These are phyloP conservation scores for Loxodes magnus DNA, from an alignment of 73 alveolate species.

Conservation along the genomic window DNA sequence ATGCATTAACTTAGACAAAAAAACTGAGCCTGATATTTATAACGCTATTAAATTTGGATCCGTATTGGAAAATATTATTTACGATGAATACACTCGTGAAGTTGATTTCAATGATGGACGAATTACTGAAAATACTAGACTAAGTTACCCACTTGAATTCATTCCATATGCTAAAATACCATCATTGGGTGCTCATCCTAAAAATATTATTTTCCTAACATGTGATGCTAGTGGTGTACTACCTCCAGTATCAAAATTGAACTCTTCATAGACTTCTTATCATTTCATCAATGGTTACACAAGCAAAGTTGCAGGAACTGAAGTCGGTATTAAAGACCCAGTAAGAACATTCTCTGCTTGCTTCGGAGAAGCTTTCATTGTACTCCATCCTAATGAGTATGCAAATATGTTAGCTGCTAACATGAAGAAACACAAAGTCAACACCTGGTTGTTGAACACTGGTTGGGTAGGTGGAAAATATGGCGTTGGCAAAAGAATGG, in stretches of 20 bases:
- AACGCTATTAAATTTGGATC: constrained; percentile 81
- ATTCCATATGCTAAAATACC: constrained; percentile 90
- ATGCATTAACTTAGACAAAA: constrained; percentile 47
- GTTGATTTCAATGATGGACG: constrained; percentile 71
- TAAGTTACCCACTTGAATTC: constrained; percentile 80
- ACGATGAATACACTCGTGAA: constrained; percentile 38
- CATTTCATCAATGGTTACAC: constrained; percentile 96
- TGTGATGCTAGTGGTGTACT: constrained; percentile 95
- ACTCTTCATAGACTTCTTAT: constrained; percentile 77
- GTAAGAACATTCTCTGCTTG: constrained; percentile 93
- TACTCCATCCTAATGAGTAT: constrained; percentile 81
- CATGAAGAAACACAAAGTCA: constrained; percentile 64
- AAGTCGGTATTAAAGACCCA: constrained; percentile 86
- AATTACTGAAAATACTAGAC: constrained; percentile 55
- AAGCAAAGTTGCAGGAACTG: constrained; percentile 93
- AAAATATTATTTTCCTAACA: constrained; percentile 81
- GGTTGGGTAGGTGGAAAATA: constrained; percentile 96
- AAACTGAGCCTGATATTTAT: constrained; percentile 91
- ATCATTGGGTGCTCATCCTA: constrained; percentile 85
- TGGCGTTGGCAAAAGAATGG: constrained; percentile 87
- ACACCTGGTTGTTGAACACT: constrained; percentile 88
- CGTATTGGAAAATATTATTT: constrained; percentile 61
- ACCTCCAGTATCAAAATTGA: constrained; percentile 91
- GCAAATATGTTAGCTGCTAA: constrained; percentile 89
- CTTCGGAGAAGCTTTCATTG: constrained; percentile 92